phyloP scores from a whole-genome alignment of 2,329 filamentous ascomycete genomes.

The Penicillium digitatum region DNA sequence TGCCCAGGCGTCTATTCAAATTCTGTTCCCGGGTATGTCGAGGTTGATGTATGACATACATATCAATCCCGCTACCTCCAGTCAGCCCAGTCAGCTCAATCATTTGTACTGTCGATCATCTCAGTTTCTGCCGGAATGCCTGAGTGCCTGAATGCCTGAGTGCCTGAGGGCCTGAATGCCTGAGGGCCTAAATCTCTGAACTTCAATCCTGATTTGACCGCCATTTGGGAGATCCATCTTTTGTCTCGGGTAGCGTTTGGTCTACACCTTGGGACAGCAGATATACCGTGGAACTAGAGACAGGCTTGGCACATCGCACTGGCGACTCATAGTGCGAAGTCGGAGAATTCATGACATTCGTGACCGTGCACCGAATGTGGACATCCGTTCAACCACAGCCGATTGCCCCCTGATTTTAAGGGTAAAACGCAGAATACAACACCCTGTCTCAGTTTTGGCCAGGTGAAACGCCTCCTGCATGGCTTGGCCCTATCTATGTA shows the following conservation, averaged over 20 bases:
- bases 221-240: background rate
- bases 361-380: background rate
- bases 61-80: background rate
- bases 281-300: background rate
- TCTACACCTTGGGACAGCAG: background rate
- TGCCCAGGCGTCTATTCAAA: background rate
- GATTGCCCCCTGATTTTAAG: background rate
- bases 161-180: background rate
- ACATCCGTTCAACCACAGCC: background rate
- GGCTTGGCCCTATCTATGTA: constrained; percentile 1
- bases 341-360: background rate
- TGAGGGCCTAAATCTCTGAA: background rate
- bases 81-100: background rate
- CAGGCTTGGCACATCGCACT: background rate
- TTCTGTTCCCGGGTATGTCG: background rate
- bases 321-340: background rate
- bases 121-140: background rate
- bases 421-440: background rate
- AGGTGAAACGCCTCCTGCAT: constrained; percentile 11
- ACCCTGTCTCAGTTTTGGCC: constrained; percentile 1
- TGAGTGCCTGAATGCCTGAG: background rate
- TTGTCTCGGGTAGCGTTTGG: background rate
- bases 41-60: constrained; percentile 7
- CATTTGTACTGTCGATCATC: constrained; percentile 5
- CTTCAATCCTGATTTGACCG: background rate